Percentiles rank a stretch among this genome's conserved stretches.
phyloP scores from a whole-genome alignment of 306 rosid species.

The Lathyrus oleraceus region DNA sequence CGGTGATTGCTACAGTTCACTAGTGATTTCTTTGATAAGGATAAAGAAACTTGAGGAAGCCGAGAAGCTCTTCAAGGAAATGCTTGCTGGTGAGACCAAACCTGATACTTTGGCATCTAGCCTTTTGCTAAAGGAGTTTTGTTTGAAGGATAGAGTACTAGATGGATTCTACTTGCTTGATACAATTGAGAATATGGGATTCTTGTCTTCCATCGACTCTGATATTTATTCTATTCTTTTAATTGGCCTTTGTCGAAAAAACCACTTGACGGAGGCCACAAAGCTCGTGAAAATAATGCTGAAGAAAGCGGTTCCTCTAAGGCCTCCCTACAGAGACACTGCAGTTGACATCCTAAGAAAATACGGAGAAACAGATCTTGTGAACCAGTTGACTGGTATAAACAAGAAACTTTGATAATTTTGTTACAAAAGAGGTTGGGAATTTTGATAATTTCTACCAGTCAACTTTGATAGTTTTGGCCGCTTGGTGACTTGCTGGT shows the following conservation, averaged over 20 bases:
- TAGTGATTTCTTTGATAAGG: conserved; percentile 61
- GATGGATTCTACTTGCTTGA: conserved; percentile 67
- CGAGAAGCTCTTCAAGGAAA: conserved; percentile 61
- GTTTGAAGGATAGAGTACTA: conserved; percentile 49
- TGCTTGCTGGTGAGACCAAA: conserved; percentile 55
- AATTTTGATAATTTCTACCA: background rate
- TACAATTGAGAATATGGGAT: conserved; percentile 58
- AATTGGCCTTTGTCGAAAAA: conserved; percentile 60
- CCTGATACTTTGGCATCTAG: conserved; percentile 65
- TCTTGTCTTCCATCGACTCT: conserved; percentile 56
- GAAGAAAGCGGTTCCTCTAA: conserved; percentile 54
- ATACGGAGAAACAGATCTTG: conserved; percentile 55
- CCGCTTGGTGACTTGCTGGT: background rate
- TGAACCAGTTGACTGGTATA: conserved; percentile 42
- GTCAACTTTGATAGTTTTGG: background rate
- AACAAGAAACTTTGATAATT: conserved; percentile 16
- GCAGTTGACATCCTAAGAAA: conserved; percentile 46
- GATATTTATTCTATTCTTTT: conserved; percentile 62
- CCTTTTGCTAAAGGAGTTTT: conserved; percentile 65
- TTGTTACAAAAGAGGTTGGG: conserved; percentile 1
- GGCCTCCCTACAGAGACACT: conserved; percentile 44
- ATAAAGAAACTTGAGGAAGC: conserved; percentile 56
- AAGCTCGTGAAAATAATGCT: conserved; percentile 65
- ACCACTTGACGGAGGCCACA: conserved; percentile 54
- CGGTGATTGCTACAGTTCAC: conserved; percentile 66